Evolutionary conservation across 805 yeast species (phyloP).

Genomic region (Candida adriatica): DNA sequence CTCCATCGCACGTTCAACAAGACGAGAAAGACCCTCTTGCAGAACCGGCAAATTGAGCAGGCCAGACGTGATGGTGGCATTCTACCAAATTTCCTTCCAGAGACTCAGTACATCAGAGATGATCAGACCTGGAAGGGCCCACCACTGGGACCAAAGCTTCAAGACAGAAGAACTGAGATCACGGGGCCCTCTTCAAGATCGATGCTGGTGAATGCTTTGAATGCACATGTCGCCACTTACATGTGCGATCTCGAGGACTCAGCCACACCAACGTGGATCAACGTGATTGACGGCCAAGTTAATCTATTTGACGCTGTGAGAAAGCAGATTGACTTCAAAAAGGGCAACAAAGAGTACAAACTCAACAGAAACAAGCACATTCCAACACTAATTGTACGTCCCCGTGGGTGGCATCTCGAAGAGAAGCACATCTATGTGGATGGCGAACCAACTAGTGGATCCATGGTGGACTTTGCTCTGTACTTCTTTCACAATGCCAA

Average conservation of each 20-base stretch:
- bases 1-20: slow-evolving; percentile 67
- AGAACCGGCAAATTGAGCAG: slow-evolving; percentile 58
- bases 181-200: slow-evolving; percentile 84
- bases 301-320: slow-evolving; percentile 72
- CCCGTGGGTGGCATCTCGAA: slow-evolving; percentile 84
- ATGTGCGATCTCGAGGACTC: slow-evolving; percentile 88
- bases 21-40: slow-evolving; percentile 51
- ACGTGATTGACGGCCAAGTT: slow-evolving; percentile 75
- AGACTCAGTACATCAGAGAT: slow-evolving; percentile 61
- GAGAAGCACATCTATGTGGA: slow-evolving; percentile 67
- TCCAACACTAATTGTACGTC: slow-evolving; percentile 78
- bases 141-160: slow-evolving; percentile 63
- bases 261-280: slow-evolving; percentile 77
- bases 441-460: slow-evolving; percentile 75
- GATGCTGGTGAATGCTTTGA: slow-evolving; percentile 77
- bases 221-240: slow-evolving; percentile 72
- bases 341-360: slow-evolving; percentile 32
- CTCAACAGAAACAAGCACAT: slow-evolving; percentile 39
- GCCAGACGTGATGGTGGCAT: slow-evolving; percentile 53
- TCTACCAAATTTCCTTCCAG: slow-evolving; percentile 57
- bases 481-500: slow-evolving; percentile 73
- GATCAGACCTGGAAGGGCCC: slow-evolving; percentile 75
- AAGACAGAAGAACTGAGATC: slow-evolving; percentile 72
- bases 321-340: slow-evolving; percentile 48
- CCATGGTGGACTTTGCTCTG: slow-evolving; percentile 72